Base-by-base conservation (phyloP, 2,329 filamentous ascomycete genomes). In the Cadophora sp. region DNA sequence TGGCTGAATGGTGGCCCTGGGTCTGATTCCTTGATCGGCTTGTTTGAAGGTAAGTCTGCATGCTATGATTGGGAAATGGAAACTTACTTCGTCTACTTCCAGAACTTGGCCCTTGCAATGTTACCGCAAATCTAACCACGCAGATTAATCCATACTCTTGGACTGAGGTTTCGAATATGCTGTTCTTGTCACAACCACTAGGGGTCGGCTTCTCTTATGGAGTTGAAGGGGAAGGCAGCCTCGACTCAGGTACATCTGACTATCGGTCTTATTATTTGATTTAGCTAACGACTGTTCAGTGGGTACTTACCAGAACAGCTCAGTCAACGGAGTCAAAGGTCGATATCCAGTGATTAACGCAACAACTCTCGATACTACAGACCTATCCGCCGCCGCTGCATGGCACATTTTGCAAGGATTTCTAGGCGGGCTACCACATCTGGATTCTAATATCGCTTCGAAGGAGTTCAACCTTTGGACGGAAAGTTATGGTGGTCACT, bases 171-270 rank as follows among this genome's bases (percentile, higher is more conserved):
- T 84, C 84, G 31, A 88, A 88, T 67, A 78, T 88, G 76, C 73
- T 83, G 16, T 83, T 79, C 65, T 73, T 83, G 16, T 83, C 85
- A 67, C 83, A 93, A 83, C 89, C 89, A 12, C 87, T 89, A 66
- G 88, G 92, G 76, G 86, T 91, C 56, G 86, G 87, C 22, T 88
- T 91, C 72, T 91, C 88, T 0, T 89, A 86, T 75, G 91, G 92
- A 7, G 56, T 31, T 16, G 72, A 75, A 64, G 68, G 62, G 24
- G 60, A 62, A 12, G 73, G 74, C 56, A 75, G 64, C 53, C 80
- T 69, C 55, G 73, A 75, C 29, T 55, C 61, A 58, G 34, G 65
- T 68, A 66, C 48, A 31, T 65, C 27, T 19, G 24, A 24, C 8
- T 22, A 61, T 16, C 9, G 1, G 6, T 14, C 1, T 29, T 29